Base-by-base conservation (phyloP, 1,139 yeast species). In the Sugiyamaella neomexicana region DNA sequence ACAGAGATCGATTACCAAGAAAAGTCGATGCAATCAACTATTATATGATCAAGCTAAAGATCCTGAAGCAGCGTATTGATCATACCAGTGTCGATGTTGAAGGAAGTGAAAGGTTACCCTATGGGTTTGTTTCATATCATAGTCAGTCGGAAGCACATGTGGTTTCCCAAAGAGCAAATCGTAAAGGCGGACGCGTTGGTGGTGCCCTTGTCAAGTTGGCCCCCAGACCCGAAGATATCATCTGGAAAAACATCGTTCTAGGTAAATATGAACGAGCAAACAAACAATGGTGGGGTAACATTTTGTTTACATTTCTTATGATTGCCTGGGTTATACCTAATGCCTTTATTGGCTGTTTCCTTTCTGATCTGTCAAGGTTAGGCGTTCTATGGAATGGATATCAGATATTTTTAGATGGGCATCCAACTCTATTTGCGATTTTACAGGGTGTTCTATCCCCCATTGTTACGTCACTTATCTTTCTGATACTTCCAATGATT, bases 401-500 rank as follows among this genome's bases (percentile, higher is more conserved):
- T 50, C 62, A 65, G 17, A 46, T 42, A 0, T 71, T 67, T 37
- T 62, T 71, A 65, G 57, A 62, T n/a, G 40, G 54, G 2, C 62
- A 70, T 54, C 65, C 66, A 0, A 62, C 62, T 1, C 57, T 68
- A 1, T 70, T 72, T 55, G 70, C 75, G 2, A 62, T 73, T 46
- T 56, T 74, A 4, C 77, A 74, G 56, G 77, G 77, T 62, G 64
- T 74, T 52, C 47, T 73, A 43, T 68, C 76, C 0, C 77, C 77
- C 0, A 56, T 65, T 5, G 59, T 74, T 16, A 70, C 75, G 8
- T 63, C 72, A 2, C 51, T 66, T 12, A 62, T 73, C 23, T 74
- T 74, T 57, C 51, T 71, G 58, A 56, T 70, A 13, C 59, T 73
- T 55, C 77, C 77, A 0, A 56, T 65, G 27, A 60, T 74, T 5